phyloP scores from a whole-genome alignment of 2,329 filamentous ascomycete species.

The Dothideomycetidae sp. region DNA sequence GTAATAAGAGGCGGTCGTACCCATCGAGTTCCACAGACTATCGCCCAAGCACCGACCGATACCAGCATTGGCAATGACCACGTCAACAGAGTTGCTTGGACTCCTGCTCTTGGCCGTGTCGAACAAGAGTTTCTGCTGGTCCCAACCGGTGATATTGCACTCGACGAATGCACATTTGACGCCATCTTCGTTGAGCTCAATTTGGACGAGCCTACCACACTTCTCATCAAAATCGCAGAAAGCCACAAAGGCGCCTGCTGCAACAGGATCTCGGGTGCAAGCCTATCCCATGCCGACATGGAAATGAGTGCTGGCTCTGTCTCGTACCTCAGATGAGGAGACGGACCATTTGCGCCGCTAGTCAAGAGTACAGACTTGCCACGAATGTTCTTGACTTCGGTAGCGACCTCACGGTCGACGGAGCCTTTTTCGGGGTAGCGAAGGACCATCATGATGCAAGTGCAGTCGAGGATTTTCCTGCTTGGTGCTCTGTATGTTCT shows the following conservation, averaged over 20 bases:
- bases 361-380: conserved; percentile 37
- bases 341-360: conserved; percentile 32
- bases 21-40: conserved; percentile 12
- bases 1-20: conserved; percentile 12
- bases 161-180: conserved; percentile 19
- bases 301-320: no score
- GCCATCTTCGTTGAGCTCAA: conserved; percentile 21
- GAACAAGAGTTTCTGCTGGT: conserved; percentile 20
- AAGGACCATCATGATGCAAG: background rate
- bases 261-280: conserved; percentile 20
- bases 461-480: no score
- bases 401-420: conserved; percentile 23
- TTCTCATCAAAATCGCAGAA: conserved; percentile 22
- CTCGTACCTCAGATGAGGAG: no score
- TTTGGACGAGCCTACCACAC: conserved; percentile 18
- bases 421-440: conserved; percentile 16
- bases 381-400: conserved; percentile 25
- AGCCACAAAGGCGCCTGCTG: conserved; percentile 22
- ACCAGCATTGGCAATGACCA: conserved; percentile 20
- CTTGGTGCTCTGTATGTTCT: no score
- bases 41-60: conserved; percentile 15
- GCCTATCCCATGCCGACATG: conserved; percentile 25
- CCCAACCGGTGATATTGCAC: conserved; percentile 20
- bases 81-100: conserved; percentile 16
- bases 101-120: conserved; percentile 15